These are phyloP conservation scores for Crithidia sp. DNA, from an alignment of 208 protist species.

Conservation along the genomic window DNA sequence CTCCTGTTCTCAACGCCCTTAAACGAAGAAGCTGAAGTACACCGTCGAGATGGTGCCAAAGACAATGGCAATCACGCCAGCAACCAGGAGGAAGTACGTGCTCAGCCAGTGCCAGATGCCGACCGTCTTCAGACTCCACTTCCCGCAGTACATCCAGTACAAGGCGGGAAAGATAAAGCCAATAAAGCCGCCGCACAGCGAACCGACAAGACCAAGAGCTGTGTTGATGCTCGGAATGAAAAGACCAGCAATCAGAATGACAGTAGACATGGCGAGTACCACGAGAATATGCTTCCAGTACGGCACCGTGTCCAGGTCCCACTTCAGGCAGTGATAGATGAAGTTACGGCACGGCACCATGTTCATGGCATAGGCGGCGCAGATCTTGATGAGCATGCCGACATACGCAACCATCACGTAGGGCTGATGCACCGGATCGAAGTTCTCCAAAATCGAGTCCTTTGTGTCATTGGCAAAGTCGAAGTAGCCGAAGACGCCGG, in stretches of 20 bases:
- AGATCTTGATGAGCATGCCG: constrained; percentile 75
- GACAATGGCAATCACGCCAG: constrained; percentile 69
- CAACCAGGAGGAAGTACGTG: constrained; percentile 52
- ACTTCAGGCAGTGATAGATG: constrained; percentile 56
- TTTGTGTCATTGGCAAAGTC: constrained; percentile 64
- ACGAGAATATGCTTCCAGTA: constrained; percentile 70
- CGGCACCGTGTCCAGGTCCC: constrained; percentile 58
- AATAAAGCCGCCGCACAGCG: constrained; percentile 64
- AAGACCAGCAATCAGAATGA: constrained; percentile 55
- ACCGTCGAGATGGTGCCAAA: constrained; percentile 68
- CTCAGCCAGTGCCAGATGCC: constrained; percentile 48
- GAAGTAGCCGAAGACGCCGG: constrained; percentile 63
- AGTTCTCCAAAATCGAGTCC: constrained; percentile 67
- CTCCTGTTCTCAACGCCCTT: not conserved
- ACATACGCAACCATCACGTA: constrained; percentile 76
- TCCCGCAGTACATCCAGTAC: constrained; percentile 76
- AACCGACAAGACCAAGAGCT: constrained; percentile 70
- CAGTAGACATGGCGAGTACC: constrained; percentile 32
- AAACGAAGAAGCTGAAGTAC: constrained; percentile 41
- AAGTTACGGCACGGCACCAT: constrained; percentile 66
- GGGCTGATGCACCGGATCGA: constrained; percentile 60
- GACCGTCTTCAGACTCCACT: constrained; percentile 57
- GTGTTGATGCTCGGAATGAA: constrained; percentile 77
- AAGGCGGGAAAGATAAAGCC: constrained; percentile 76
- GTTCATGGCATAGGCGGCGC: constrained; percentile 65